Evolutionary conservation across 352 stramenopile genomes (phyloP).

Genomic region (Phytophthora pluvialis): DNA sequence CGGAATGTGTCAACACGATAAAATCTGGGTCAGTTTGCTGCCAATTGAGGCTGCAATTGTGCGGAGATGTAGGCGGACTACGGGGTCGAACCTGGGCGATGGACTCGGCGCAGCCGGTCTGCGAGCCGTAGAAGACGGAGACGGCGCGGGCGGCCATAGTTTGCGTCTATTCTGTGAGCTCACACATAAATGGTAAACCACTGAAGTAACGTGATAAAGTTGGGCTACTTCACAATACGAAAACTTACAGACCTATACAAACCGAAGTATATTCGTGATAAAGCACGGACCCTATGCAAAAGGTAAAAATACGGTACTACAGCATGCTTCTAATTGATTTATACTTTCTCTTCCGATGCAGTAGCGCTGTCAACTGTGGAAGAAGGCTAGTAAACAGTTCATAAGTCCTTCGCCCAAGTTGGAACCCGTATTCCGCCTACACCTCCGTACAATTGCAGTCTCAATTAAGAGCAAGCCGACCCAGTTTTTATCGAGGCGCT

Average conservation of each 20-base stretch:
- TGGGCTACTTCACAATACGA: no score
- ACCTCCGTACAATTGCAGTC: neutral
- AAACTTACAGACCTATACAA: no score
- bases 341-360: no score
- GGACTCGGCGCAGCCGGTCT: conserved; percentile 89
- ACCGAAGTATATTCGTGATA: no score
- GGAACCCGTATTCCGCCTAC: neutral
- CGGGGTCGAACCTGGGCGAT: conserved; percentile 69
- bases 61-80: neutral
- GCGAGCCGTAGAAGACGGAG: conserved; percentile 83
- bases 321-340: no score
- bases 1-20: neutral
- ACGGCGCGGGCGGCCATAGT: conserved; percentile 35
- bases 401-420: conserved; percentile 88
- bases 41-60: neutral
- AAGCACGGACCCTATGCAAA: no score
- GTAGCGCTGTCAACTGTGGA: no score
- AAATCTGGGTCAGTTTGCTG: no score
- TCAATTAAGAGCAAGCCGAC: no score
- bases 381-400: no score
- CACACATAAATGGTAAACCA: conserved; percentile 16
- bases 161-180: conserved; percentile 3
- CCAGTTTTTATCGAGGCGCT: conserved; percentile 46
- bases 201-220: conserved; percentile 12
- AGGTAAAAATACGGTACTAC: conserved; percentile 4